phyloP scores from a whole-genome alignment of 2,329 filamentous ascomycete genomes.

The Allantophomopsis cytisporea region DNA sequence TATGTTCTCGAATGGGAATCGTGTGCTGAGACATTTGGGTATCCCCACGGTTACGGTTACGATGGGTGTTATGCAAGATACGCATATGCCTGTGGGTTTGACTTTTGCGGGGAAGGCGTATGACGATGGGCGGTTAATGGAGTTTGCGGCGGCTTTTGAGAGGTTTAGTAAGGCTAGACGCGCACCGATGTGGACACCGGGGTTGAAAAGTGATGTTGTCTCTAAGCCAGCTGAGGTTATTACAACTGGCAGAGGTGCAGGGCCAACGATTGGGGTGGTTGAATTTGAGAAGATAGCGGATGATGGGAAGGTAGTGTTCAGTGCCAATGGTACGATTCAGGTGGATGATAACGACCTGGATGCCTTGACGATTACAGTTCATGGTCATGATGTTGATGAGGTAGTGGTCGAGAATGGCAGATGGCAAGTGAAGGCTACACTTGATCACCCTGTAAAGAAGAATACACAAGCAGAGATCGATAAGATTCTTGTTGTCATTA shows the following conservation, averaged over 20 bases:
- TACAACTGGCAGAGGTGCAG: too few species aligned
- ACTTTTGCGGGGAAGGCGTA: too few species aligned
- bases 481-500: slow-evolving; percentile 1
- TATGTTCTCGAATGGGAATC: slow-evolving; percentile 37
- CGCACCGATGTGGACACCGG: too few species aligned
- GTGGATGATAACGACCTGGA: not conserved
- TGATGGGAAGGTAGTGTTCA: not conserved
- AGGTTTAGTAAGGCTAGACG: too few species aligned
- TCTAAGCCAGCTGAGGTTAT: too few species aligned
- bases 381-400: not conserved
- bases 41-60: slow-evolving; percentile 38
- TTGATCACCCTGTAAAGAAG: not conserved
- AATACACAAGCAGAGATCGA: not conserved
- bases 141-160: too few species aligned
- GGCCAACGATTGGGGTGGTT: not conserved
- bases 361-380: not conserved
- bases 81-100: too few species aligned
- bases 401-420: not conserved
- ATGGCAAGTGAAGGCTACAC: not conserved
- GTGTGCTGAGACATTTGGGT: slow-evolving; percentile 36
- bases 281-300: not conserved
- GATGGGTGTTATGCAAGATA: slow-evolving; percentile 22
- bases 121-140: too few species aligned
- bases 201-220: too few species aligned
- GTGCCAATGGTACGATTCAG: not conserved